A percentile compares a stretch with the other conserved stretches of the same genome.
Conservation (phyloP, 345 rosid species). For the Carallia pectinifolia region DNA sequence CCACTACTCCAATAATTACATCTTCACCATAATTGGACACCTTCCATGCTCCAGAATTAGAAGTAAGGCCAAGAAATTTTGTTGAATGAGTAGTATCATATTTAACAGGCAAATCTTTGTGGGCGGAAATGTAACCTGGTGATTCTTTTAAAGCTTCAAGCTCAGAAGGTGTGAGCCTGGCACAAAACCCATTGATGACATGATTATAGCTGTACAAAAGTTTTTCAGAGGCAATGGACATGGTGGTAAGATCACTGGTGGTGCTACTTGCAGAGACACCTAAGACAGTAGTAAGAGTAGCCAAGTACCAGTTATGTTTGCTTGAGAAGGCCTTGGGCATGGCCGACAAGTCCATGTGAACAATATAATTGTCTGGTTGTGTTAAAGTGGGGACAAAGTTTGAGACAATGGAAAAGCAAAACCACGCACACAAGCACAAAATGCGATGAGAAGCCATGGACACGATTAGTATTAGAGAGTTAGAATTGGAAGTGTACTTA, state of each 20-base stretch:
- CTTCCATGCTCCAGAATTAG: constrained; percentile 15
- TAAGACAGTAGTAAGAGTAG: constrained; percentile 14
- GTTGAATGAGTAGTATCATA: constrained; percentile 25
- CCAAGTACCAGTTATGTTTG: constrained; percentile 20
- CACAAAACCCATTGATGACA: constrained; percentile 25
- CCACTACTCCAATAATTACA: constrained; percentile 30
- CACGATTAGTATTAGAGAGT: not conserved
- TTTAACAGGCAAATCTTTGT: constrained; percentile 19
- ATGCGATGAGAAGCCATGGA: constrained; percentile 17
- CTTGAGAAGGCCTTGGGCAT: constrained; percentile 25
- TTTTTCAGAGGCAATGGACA: not conserved
- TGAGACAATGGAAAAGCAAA: constrained; percentile 1
- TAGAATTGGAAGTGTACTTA: not conserved
- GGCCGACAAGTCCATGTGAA: constrained; percentile 26
- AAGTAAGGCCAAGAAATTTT: constrained; percentile 18
- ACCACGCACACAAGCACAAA: not conserved
- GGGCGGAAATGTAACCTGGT: constrained; percentile 21
- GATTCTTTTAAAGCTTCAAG: constrained; percentile 18
- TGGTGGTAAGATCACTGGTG: not conserved
- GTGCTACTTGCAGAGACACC: not conserved
- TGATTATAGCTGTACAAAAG: constrained; percentile 21
- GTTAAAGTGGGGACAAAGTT: constrained; percentile 10
- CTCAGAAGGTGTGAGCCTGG: constrained; percentile 22
- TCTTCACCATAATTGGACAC: constrained; percentile 21
- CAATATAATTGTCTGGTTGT: constrained; percentile 20